Evolutionary conservation across 768 basidiomycete species (phyloP).

Genomic region (Boletus coccyginus): DNA sequence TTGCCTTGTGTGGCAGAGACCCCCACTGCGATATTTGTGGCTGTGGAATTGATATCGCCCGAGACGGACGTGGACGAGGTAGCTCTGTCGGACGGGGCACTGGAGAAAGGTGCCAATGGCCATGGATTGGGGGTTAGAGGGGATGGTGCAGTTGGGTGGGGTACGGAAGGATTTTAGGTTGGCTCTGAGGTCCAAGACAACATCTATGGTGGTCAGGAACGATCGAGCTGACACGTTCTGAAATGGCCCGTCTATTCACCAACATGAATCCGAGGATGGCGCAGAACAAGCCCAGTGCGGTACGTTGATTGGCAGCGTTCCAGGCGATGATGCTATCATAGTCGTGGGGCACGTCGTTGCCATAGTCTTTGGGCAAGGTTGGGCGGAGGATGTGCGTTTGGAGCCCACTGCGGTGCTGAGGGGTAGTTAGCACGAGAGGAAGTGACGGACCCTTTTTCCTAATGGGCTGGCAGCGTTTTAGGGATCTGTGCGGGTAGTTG

Average conservation of each 20-base stretch:
- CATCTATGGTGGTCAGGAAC: neutral
- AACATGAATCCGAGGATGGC: too few relatives aligned
- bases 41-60: too few relatives aligned
- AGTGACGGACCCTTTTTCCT: conserved; percentile 59
- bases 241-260: too few relatives aligned
- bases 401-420: conserved; percentile 54
- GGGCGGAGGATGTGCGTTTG: conserved; percentile 82
- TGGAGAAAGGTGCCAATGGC: too few relatives aligned
- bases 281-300: too few relatives aligned
- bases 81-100: neutral
- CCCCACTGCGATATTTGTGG: too few relatives aligned
- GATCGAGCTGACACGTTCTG: too few relatives aligned
- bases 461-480: conserved; percentile 49
- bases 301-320: too few relatives aligned
- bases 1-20: too few relatives aligned
- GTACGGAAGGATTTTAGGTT: conserved; percentile 71
- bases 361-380: too few relatives aligned
- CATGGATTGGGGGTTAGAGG: conserved; percentile 29
- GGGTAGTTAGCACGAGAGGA: neutral
- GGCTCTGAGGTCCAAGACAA: conserved; percentile 55
- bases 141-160: conserved; percentile 44
- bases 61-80: too few relatives aligned
- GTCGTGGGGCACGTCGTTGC: conserved; percentile 45
- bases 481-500: conserved; percentile 42
- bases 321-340: conserved; percentile 51